These are phyloP conservation scores for Hypoxylon sp. DNA, from an alignment of 2,329 filamentous ascomycete genomes.

Conservation along the genomic window DNA sequence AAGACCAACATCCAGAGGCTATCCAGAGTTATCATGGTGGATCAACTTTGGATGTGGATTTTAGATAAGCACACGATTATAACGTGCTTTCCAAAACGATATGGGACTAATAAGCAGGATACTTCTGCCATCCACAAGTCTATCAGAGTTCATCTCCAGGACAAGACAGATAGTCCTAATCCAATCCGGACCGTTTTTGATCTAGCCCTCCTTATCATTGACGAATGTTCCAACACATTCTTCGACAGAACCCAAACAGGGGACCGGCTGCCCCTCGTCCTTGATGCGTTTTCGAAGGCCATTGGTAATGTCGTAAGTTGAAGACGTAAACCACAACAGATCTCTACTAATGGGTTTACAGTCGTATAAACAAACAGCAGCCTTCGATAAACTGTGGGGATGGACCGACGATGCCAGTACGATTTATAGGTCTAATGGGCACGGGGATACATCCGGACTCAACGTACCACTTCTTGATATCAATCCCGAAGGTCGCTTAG, in stretches of 20 bases:
- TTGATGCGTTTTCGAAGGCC: conserved; percentile 53
- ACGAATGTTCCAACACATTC: conserved; percentile 52
- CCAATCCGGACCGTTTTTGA: conserved; percentile 52
- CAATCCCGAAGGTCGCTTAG: conserved; percentile 52
- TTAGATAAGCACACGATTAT: conserved; percentile 51
- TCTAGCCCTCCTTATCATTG: conserved; percentile 53
- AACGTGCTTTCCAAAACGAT: conserved; percentile 54
- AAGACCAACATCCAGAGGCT: conserved; percentile 31
- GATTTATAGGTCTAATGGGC: conserved; percentile 34
- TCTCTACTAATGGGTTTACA: conserved; percentile 22
- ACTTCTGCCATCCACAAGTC: conserved; percentile 52
- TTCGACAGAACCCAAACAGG: conserved; percentile 50
- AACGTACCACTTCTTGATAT: conserved; percentile 52
- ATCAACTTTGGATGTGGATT: conserved; percentile 57
- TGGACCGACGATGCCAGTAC: conserved; percentile 44
- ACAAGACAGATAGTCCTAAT: conserved; percentile 29
- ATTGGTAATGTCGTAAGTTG: conserved; percentile 53
- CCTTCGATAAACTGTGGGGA: conserved; percentile 51
- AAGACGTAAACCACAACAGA: background rate
- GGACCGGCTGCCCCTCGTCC: conserved; percentile 49
- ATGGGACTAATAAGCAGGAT: conserved; percentile 53
- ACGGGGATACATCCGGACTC: conserved; percentile 36
- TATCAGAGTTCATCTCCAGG: conserved; percentile 47
- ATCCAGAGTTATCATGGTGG: conserved; percentile 52
- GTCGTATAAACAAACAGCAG: conserved; percentile 51